Evolutionary conservation across 345 rosid species (phyloP).

Genomic region (Turnera subulata): DNA sequence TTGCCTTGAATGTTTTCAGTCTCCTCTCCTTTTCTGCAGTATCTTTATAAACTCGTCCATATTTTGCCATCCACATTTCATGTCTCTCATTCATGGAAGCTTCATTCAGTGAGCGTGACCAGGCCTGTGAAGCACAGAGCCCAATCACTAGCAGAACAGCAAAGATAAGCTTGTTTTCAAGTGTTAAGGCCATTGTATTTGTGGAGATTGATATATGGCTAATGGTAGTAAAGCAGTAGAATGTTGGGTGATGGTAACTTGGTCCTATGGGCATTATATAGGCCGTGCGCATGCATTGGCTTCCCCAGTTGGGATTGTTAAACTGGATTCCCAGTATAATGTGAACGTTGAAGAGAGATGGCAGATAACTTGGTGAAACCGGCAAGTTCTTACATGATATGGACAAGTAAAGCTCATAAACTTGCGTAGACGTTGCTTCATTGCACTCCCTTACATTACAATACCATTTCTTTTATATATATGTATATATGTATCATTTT

Average conservation of each 20-base stretch:
- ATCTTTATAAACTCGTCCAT: slow-evolving; percentile 28
- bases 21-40: slow-evolving; percentile 30
- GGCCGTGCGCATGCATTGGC: too few relatives aligned
- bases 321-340: neutral
- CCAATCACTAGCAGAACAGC: slow-evolving; percentile 7
- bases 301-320: neutral
- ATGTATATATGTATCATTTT: too few relatives aligned
- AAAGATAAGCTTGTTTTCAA: neutral
- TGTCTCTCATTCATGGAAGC: slow-evolving; percentile 22
- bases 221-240: too few relatives aligned
- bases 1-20: slow-evolving; percentile 37
- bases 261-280: neutral
- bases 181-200: slow-evolving; percentile 4
- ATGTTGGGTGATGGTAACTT: too few relatives aligned
- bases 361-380: neutral
- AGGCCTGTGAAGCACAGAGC: slow-evolving; percentile 13
- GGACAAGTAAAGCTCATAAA: neutral
- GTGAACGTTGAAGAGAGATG: neutral
- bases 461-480: too few relatives aligned
- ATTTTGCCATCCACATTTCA: slow-evolving; percentile 32
- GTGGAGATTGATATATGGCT: neutral
- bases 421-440: too few relatives aligned
- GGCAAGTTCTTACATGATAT: neutral
- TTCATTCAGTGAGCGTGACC: slow-evolving; percentile 22
- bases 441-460: too few relatives aligned